Evolutionary conservation across 2,329 filamentous ascomycete genomes (phyloP).

Genomic region (Metarhizium sp.): DNA sequence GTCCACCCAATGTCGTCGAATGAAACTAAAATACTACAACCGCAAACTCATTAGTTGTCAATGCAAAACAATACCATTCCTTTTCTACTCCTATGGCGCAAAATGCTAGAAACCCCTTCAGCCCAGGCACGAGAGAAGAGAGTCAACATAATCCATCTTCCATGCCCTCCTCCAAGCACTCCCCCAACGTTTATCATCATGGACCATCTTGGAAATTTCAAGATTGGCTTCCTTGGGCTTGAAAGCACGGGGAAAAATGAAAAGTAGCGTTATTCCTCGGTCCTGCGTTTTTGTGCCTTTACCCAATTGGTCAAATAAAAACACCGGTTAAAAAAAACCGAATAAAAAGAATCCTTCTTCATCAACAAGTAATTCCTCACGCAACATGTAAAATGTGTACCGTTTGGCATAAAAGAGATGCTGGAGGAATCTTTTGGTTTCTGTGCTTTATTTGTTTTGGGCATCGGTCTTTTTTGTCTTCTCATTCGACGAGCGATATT

Average conservation of each 20-base stretch:
- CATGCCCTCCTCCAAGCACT: slow-evolving; percentile 6
- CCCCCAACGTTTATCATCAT: slow-evolving; percentile 3
- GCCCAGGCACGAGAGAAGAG: slow-evolving; percentile 12
- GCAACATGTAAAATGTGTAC: neutral
- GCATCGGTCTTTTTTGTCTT: slow-evolving; percentile 11
- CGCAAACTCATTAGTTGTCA: neutral
- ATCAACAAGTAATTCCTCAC: neutral
- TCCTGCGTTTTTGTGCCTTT: neutral
- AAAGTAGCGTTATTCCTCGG: slow-evolving; percentile 2
- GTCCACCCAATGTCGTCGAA: too few relatives aligned
- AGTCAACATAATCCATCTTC: slow-evolving; percentile 17
- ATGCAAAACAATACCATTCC: slow-evolving; percentile 23
- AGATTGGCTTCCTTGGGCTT: slow-evolving; percentile 5
- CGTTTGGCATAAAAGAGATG: neutral
- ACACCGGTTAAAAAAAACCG: neutral
- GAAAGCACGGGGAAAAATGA: neutral
- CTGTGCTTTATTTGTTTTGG: slow-evolving; percentile 25
- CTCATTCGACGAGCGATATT: slow-evolving; percentile 20
- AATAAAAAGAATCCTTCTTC: neutral
- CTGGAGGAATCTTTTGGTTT: slow-evolving; percentile 10
- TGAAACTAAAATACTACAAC: too few relatives aligned
- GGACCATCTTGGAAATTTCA: slow-evolving; percentile 3
- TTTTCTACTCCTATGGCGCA: slow-evolving; percentile 28
- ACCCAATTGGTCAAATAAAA: neutral
- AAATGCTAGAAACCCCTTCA: slow-evolving; percentile 23